These are phyloP conservation scores for Byssothecium circinans DNA, from an alignment of 2,329 filamentous ascomycete species.

Conservation along the genomic window DNA sequence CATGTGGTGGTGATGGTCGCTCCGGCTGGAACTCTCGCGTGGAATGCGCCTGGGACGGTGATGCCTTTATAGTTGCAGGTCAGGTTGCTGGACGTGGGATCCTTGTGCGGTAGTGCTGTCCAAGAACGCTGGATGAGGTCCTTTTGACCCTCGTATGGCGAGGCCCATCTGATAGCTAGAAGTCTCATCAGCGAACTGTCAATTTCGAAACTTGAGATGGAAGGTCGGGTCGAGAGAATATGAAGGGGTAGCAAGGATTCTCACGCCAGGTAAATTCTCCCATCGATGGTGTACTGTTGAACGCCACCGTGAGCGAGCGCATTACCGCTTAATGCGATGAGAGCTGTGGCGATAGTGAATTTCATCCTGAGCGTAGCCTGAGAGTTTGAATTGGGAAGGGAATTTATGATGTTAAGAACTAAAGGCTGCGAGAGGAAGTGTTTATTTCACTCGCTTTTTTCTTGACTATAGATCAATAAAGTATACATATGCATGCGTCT, in stretches of 20 bases:
- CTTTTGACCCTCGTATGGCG: slow-evolving; percentile 3
- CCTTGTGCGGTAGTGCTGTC: slow-evolving; percentile 2
- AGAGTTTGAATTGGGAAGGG: too few relatives aligned
- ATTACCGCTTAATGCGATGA: background rate
- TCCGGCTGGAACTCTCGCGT: slow-evolving; percentile 7
- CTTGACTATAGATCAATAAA: too few relatives aligned
- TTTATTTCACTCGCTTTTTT: too few relatives aligned
- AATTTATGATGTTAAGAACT: too few relatives aligned
- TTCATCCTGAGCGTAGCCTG: background rate
- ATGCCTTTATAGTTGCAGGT: slow-evolving; percentile 10
- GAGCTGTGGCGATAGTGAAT: background rate
- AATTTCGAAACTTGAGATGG: background rate
- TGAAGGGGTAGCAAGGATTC: background rate
- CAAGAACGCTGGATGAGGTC: slow-evolving; percentile 11
- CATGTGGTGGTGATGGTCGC: slow-evolving; percentile 4
- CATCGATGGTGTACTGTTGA: slow-evolving; percentile 3
- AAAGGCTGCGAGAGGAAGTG: too few relatives aligned
- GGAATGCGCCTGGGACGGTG: slow-evolving; percentile 6
- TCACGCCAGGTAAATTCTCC: slow-evolving; percentile 5
- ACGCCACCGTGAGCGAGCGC: slow-evolving; percentile 8
- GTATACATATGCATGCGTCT: too few relatives aligned
- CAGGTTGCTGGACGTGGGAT: slow-evolving; percentile 4
- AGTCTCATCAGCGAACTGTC: background rate
- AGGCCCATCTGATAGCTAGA: slow-evolving; percentile 6
- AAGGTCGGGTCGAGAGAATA: background rate